These are phyloP conservation scores for Closterium sp. DNA, from an alignment of 139 green algal species.

Conservation along the genomic window DNA sequence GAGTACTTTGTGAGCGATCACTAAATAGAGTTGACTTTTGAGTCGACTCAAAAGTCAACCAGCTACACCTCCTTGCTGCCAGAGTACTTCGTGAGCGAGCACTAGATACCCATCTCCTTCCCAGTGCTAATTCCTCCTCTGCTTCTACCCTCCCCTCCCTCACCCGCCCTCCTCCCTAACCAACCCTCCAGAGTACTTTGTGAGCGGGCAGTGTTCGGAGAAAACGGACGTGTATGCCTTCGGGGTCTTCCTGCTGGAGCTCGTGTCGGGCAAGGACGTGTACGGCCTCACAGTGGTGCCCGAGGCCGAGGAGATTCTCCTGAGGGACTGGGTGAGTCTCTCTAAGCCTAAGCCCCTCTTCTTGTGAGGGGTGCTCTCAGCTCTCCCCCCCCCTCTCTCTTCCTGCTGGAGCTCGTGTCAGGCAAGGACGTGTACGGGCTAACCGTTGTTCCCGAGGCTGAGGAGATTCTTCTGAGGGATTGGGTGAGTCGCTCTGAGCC, in stretches of 20 bases:
- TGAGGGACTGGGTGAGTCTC: background rate
- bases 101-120: no score
- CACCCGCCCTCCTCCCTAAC: background rate
- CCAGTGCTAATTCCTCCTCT: no score
- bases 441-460: background rate
- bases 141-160: no score
- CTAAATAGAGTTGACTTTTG: no score
- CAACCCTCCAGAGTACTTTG: constrained; percentile 10
- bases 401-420: background rate
- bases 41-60: no score
- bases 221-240: constrained; percentile 37
- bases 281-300: background rate
- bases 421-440: background rate
- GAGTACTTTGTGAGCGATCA: no score
- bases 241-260: constrained; percentile 33
- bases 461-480: background rate
- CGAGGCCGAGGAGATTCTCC: background rate
- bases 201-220: constrained; percentile 17
- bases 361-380: background rate
- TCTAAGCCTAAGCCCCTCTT: background rate
- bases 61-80: no score
- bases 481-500: constrained; percentile 13
- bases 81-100: constrained; percentile 20
- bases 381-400: background rate
- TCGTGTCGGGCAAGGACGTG: constrained; percentile 16